phyloP scores from a whole-genome alignment of 2,329 filamentous ascomycete genomes.

The Colletotrichum sansevieriae region DNA sequence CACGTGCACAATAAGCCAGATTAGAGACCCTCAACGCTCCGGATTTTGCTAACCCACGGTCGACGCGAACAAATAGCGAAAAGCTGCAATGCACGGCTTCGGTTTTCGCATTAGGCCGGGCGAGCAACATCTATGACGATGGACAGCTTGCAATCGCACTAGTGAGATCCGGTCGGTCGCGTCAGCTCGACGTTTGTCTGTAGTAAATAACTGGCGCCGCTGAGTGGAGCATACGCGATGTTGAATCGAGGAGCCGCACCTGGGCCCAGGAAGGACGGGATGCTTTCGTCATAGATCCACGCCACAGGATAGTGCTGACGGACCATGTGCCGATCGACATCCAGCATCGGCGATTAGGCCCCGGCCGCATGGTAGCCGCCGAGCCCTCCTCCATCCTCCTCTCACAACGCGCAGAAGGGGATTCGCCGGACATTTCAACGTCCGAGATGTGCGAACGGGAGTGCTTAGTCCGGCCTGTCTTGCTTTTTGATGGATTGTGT shows the following conservation, averaged over 20 bases:
- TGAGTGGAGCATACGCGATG: slow-evolving; percentile 3
- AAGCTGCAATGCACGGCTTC: slow-evolving; percentile 3
- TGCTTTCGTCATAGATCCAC: slow-evolving; percentile 40
- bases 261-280: slow-evolving; percentile 3
- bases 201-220: background rate
- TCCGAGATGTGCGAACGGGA: slow-evolving; percentile 34
- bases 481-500: background rate
- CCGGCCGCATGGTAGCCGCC: background rate
- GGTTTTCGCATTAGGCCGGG: slow-evolving; percentile 11
- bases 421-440: slow-evolving; percentile 28
- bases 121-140: slow-evolving; percentile 36
- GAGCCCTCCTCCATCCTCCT: slow-evolving; percentile 5
- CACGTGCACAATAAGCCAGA: background rate
- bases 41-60: background rate
- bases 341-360: slow-evolving; percentile 23
- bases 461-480: slow-evolving; percentile 3
- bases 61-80: slow-evolving; percentile 12
- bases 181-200: slow-evolving; percentile 25
- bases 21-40: slow-evolving; percentile 2
- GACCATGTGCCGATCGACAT: slow-evolving; percentile 11
- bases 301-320: slow-evolving; percentile 19
- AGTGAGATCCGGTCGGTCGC: slow-evolving; percentile 14
- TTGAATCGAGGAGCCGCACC: slow-evolving; percentile 23
- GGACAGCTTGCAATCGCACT: background rate
- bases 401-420: background rate